phyloP scores from a whole-genome alignment of 2,329 filamentous ascomycete genomes.

The Cladosporium velox region DNA sequence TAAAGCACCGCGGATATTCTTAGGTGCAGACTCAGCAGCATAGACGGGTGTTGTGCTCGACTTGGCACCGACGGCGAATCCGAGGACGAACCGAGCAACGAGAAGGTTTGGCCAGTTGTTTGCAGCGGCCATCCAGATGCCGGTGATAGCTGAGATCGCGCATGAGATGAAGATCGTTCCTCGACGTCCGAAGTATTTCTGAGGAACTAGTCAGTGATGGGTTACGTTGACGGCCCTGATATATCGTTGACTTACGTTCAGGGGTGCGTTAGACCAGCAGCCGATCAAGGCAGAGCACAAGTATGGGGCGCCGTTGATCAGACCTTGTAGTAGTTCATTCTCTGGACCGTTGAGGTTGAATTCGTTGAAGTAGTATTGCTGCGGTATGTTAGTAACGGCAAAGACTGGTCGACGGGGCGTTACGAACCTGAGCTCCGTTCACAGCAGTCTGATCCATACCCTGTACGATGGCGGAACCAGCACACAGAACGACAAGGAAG shows the following conservation, averaged over 20 bases:
- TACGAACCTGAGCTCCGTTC: constrained; percentile 43
- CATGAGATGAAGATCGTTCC: constrained; percentile 77
- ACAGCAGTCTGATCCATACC: constrained; percentile 55
- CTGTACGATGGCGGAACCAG: constrained; percentile 58
- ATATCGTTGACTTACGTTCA: constrained; percentile 51
- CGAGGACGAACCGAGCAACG: constrained; percentile 68
- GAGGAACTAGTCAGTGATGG: not conserved
- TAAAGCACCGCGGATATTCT: constrained; percentile 44
- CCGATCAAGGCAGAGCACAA: constrained; percentile 69
- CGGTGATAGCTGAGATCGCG: constrained; percentile 63
- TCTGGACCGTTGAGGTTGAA: constrained; percentile 29
- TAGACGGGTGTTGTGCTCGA: constrained; percentile 49
- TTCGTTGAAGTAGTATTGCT: constrained; percentile 33
- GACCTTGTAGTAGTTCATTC: constrained; percentile 46
- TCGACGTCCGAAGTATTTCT: constrained; percentile 64
- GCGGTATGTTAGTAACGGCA: not conserved
- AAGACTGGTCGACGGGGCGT: too few species aligned
- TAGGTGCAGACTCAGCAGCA: constrained; percentile 42
- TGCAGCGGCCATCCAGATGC: constrained; percentile 65
- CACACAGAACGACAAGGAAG: constrained; percentile 50
- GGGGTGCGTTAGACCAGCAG: constrained; percentile 72
- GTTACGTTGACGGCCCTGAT: not conserved
- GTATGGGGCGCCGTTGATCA: constrained; percentile 63
- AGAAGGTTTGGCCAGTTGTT: constrained; percentile 73
- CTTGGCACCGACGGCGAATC: constrained; percentile 52